A percentile compares a stretch with the other conserved stretches of the same genome.
Conservation (phyloP, 148 eudicot genomes). For the Cornus suecica region DNA sequence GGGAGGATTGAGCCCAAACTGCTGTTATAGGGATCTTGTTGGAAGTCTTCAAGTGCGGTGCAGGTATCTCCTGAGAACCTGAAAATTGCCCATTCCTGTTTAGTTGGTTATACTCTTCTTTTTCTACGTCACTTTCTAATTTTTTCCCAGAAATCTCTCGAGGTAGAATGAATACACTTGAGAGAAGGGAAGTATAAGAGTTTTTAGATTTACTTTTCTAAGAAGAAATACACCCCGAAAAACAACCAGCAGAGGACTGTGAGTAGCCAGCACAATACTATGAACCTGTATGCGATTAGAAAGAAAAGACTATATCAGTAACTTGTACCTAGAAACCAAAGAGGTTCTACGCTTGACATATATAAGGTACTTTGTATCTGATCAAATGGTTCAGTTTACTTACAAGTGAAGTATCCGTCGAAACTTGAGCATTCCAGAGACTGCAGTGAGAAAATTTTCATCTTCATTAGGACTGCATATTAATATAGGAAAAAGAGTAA, state of each 20-base stretch:
- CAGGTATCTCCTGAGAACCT: slow-evolving; percentile 70
- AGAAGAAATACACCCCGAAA: slow-evolving; percentile 61
- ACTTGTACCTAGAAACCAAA: neutral
- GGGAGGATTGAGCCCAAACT: slow-evolving; percentile 80
- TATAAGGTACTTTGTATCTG: neutral
- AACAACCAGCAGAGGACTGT: slow-evolving; percentile 58
- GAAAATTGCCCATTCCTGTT: slow-evolving; percentile 9
- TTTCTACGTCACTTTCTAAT: neutral
- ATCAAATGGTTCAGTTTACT: slow-evolving; percentile 17
- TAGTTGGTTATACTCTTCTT: neutral
- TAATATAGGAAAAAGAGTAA: neutral
- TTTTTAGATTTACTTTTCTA: slow-evolving; percentile 43
- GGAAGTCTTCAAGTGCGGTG: slow-evolving; percentile 60
- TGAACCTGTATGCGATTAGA: slow-evolving; percentile 31
- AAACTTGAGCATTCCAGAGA: slow-evolving; percentile 41
- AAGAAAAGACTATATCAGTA: neutral
- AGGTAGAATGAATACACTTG: neutral
- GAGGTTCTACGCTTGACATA: neutral
- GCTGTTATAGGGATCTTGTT: slow-evolving; percentile 58
- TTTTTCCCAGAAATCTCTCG: neutral
- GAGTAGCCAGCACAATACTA: slow-evolving; percentile 55
- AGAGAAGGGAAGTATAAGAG: neutral
- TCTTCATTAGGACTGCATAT: neutral
- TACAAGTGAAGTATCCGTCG: slow-evolving; percentile 37
- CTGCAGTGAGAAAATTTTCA: slow-evolving; percentile 35